Conservation (phyloP, 768 basidiomycete genomes). For the Leccinum boreale region DNA sequence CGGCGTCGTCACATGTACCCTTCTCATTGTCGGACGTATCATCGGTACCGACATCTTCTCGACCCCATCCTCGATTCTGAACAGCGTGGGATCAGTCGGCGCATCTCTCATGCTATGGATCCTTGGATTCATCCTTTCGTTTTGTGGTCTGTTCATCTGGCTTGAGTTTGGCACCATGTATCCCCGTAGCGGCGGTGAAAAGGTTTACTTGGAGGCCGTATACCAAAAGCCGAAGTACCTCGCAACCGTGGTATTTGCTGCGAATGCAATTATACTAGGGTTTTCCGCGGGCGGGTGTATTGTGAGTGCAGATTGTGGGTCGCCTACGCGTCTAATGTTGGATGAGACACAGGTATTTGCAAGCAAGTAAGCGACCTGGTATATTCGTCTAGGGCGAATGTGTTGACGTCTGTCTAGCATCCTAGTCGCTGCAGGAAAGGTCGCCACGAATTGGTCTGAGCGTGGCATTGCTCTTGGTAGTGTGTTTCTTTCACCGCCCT, state of each 20-base stretch:
- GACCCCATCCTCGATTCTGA: conserved; percentile 55
- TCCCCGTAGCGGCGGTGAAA: conserved; percentile 59
- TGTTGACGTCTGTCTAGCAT: conserved; percentile 35
- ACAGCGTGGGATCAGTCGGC: conserved; percentile 53
- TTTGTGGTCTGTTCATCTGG: conserved; percentile 60
- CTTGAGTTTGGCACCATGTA: conserved; percentile 63
- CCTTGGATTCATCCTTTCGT: conserved; percentile 54
- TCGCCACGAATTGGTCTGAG: conserved; percentile 47
- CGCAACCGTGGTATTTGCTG: conserved; percentile 47
- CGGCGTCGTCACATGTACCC: conserved; percentile 51
- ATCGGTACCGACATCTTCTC: conserved; percentile 63
- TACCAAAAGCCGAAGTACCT: conserved; percentile 47
- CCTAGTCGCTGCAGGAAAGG: conserved; percentile 43
- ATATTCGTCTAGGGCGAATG: fast-evolving
- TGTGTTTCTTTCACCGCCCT: conserved; percentile 13
- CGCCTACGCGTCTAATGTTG: neutral
- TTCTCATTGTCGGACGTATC: conserved; percentile 53
- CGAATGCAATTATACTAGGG: conserved; percentile 44
- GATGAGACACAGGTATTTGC: conserved; percentile 27
- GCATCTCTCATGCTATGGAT: conserved; percentile 63
- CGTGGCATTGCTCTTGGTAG: conserved; percentile 61
- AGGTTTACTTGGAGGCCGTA: conserved; percentile 58
- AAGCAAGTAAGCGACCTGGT: conserved; percentile 23
- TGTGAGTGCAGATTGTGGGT: conserved; percentile 30
- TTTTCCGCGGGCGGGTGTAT: conserved; percentile 46